Conservation (phyloP, 2,329 filamentous ascomycete species). For the Arthrobotrys entomopaga region DNA sequence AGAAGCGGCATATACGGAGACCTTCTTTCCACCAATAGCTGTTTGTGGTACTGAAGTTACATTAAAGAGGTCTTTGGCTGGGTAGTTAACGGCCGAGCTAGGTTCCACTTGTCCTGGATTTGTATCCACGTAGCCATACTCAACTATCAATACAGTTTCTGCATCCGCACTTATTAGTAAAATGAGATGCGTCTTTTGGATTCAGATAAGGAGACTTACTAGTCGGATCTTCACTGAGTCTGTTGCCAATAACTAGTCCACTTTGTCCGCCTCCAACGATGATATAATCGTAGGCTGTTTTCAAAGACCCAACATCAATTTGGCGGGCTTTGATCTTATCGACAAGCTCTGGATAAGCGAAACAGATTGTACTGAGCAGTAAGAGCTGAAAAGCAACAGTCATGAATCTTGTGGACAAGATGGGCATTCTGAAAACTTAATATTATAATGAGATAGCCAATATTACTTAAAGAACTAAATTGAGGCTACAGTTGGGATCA, state of each 20-base stretch:
- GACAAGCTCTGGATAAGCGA: conserved; percentile 40
- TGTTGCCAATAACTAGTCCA: conserved; percentile 59
- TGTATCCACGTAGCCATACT: conserved; percentile 57
- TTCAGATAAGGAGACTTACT: conserved; percentile 37
- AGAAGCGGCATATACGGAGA: conserved; percentile 60
- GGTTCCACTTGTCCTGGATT: conserved; percentile 56
- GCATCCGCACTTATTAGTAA: conserved; percentile 15
- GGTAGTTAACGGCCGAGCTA: conserved; percentile 58
- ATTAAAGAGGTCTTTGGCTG: conserved; percentile 60
- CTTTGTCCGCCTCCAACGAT: conserved; percentile 58
- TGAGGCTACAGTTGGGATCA: too few relatives aligned
- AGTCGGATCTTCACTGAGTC: conserved; percentile 58
- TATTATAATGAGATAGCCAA: too few relatives aligned
- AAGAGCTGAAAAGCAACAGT: conserved; percentile 17
- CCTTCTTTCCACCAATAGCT: conserved; percentile 61
- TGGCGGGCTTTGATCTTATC: conserved; percentile 50
- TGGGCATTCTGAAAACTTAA: conserved; percentile 15
- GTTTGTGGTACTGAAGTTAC: conserved; percentile 63
- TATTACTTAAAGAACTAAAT: too few relatives aligned
- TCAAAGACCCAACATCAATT: conserved; percentile 33
- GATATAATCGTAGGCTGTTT: conserved; percentile 57
- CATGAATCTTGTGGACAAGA: conserved; percentile 1
- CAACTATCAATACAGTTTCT: conserved; percentile 60
- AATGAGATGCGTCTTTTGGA: neutral
- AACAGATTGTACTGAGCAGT: conserved; percentile 13